A percentile compares a stretch with the other conserved stretches of the same genome.
These are phyloP conservation scores for Carex pumila DNA, from an alignment of 176 grass and related monocot genomes.

Conservation along the genomic window DNA sequence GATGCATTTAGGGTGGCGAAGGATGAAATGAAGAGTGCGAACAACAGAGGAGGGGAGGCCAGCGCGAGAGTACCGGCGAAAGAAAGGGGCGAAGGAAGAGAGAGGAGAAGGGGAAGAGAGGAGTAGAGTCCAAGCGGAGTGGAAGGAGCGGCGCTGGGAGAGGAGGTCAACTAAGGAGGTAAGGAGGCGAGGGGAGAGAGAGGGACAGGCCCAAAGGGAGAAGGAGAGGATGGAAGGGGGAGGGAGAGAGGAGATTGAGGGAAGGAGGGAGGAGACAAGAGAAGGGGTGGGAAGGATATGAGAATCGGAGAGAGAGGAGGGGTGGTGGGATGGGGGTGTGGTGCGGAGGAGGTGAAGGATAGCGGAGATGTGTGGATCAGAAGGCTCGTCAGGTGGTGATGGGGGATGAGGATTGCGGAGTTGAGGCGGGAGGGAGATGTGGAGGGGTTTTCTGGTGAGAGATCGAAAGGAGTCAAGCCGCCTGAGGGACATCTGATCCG, in stretches of 20 bases:
- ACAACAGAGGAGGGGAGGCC: conserved; percentile 32
- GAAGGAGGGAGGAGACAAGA: background rate
- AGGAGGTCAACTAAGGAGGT: conserved; percentile 46
- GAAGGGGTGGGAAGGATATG: background rate
- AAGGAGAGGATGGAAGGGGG: conserved; percentile 35
- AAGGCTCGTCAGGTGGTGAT: background rate
- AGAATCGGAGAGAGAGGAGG: conserved; percentile 3
- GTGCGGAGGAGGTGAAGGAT: conserved; percentile 25
- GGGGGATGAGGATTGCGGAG: background rate
- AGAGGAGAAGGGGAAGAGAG: conserved; percentile 33
- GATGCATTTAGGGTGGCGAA: conserved; percentile 34
- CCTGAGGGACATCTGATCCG: background rate
- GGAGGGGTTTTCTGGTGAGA: background rate
- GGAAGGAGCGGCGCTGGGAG: conserved; percentile 42
- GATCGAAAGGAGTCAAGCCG: background rate
- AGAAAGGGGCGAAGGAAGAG: conserved; percentile 44
- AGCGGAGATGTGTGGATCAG: background rate
- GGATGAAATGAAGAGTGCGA: conserved; percentile 53
- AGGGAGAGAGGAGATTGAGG: conserved; percentile 20
- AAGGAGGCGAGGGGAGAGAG: conserved; percentile 18
- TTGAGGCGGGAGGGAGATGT: background rate
- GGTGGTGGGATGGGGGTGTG: background rate
- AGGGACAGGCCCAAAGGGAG: conserved; percentile 45
- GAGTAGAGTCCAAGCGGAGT: conserved; percentile 61
- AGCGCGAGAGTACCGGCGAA: conserved; percentile 61